Evolutionary conservation across 257 asterid species (phyloP), one percentile per base, ranked within the genome.

Genomic region (Osmanthus fragrans): DNA sequence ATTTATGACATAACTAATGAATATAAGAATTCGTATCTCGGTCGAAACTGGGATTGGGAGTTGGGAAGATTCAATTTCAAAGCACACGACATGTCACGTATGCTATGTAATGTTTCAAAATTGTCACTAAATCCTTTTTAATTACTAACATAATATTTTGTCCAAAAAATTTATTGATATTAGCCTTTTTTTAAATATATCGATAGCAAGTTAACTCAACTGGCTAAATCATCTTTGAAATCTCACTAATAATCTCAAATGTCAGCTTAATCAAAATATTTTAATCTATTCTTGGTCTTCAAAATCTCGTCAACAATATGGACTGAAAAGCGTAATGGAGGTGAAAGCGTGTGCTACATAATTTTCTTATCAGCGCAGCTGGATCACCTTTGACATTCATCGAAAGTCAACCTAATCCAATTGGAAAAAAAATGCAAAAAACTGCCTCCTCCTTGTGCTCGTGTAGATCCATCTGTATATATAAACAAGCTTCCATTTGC

Each of bases 331-430:
- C 80, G 54, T 76, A 58, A 54, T 21, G 2, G 47, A 68, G 73
- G 75, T 32, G 79, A 81, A 88, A 85, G 83, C 90, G 92, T 81
- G 92, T 88, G 75, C 69, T 73, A 25, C 73, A 45, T 23, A 25
- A 32, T 66, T 76, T 84, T 75, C 82, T 82, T 74, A 80, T 63
- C 45, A 39, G 60, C 51, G 60, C 51, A 25, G 75, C 64, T 71
- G 56, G 76, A 23, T 63, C 83, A 81, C 74, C 83, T 83, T 87
- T 87, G 94, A 89, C 92, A 71, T 79, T 83, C 2, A n/a, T 39
- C 65, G 6, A 79, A 87, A 82, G 91, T 89, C 92, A 87, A 84
- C 88, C 77, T 73, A 54, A 69, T 70, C 82, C 72, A 78, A 15
- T 33, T 32, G 51, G 30, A 32, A 79, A 71, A 71, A 79, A 30